Conservation (phyloP, 768 basidiomycete genomes). For the Xerocomus potaroensis region DNA sequence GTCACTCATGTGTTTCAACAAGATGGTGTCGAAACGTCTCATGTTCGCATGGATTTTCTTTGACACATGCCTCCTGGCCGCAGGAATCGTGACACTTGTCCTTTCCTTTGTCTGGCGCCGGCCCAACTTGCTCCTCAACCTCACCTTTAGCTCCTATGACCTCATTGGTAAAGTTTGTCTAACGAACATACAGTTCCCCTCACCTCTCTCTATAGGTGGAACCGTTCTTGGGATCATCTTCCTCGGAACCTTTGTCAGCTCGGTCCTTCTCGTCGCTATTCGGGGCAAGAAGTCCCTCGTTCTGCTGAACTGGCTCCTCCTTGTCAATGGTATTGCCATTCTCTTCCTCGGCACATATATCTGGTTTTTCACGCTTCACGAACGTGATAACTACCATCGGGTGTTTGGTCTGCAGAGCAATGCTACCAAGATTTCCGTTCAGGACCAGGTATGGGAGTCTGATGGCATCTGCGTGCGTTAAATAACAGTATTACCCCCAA, state of each 20-base stretch:
- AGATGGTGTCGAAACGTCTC: slow-evolving; percentile 71
- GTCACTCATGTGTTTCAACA: neutral
- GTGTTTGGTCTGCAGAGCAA: slow-evolving; percentile 49
- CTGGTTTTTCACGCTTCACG: slow-evolving; percentile 78
- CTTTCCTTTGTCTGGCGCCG: slow-evolving; percentile 70
- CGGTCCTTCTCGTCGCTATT: slow-evolving; percentile 67
- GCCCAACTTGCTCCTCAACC: slow-evolving; percentile 66
- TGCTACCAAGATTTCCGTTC: slow-evolving; percentile 52
- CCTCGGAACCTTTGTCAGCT: slow-evolving; percentile 62
- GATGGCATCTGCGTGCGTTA: neutral
- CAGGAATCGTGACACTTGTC: slow-evolving; percentile 59
- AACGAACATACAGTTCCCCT: neutral
- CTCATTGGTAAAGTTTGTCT: slow-evolving; percentile 49
- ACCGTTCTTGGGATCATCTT: slow-evolving; percentile 63
- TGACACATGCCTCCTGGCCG: slow-evolving; percentile 64
- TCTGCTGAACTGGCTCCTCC: slow-evolving; percentile 67
- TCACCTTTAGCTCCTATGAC: slow-evolving; percentile 56
- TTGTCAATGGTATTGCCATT: slow-evolving; percentile 58
- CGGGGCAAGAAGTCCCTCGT: slow-evolving; percentile 67
- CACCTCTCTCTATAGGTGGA: slow-evolving; percentile 48
- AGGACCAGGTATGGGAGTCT: slow-evolving; percentile 59
- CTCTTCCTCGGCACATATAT: slow-evolving; percentile 65
- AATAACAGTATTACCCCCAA: no score
- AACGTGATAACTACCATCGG: slow-evolving; percentile 61
- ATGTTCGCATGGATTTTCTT: slow-evolving; percentile 71